These are phyloP conservation scores for Paracorniculantispora psalliotae DNA, from an alignment of 2,329 filamentous ascomycete species.

Conservation along the genomic window DNA sequence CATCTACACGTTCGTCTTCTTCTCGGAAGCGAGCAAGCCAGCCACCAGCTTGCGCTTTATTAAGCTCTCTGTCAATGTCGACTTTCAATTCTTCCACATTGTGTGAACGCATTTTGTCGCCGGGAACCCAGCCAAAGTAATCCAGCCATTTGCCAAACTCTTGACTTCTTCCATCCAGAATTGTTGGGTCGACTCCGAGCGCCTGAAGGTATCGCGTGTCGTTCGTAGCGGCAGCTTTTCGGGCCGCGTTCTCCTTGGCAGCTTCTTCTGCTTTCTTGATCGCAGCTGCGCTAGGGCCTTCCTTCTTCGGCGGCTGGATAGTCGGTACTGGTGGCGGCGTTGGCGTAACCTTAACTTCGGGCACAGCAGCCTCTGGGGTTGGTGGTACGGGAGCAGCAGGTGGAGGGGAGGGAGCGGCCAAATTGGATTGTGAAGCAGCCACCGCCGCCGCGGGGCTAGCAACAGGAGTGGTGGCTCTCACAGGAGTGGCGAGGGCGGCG, in stretches of 20 bases:
- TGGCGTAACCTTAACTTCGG: conserved; percentile 53
- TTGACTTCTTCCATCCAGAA: conserved; percentile 71
- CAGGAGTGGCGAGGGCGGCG: conserved; percentile 21
- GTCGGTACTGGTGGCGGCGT: conserved; percentile 22
- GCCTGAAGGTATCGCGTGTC: conserved; percentile 73
- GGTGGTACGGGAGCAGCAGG: neutral
- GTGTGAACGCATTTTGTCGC: conserved; percentile 66
- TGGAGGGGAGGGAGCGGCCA: neutral
- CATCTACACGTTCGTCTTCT: conserved; percentile 83
- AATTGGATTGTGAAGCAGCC: conserved; percentile 20
- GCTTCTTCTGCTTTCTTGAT: conserved; percentile 23
- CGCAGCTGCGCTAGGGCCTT: conserved; percentile 28
- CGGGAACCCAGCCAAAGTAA: conserved; percentile 82
- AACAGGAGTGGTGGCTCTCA: conserved; percentile 17
- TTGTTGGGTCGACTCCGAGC: conserved; percentile 68
- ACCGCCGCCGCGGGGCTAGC: conserved; percentile 6
- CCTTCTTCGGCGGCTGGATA: conserved; percentile 36
- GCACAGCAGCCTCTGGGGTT: conserved; percentile 36
- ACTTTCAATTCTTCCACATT: conserved; percentile 75
- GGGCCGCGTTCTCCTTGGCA: conserved; percentile 47
- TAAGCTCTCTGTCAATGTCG: conserved; percentile 81
- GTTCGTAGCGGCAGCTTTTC: conserved; percentile 63
- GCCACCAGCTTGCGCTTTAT: conserved; percentile 84
- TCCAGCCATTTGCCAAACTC: conserved; percentile 80
- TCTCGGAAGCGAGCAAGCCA: conserved; percentile 83